Evolutionary conservation across 2,329 filamentous ascomycete species (phyloP).

Genomic region (Pezicula carpinea): DNA sequence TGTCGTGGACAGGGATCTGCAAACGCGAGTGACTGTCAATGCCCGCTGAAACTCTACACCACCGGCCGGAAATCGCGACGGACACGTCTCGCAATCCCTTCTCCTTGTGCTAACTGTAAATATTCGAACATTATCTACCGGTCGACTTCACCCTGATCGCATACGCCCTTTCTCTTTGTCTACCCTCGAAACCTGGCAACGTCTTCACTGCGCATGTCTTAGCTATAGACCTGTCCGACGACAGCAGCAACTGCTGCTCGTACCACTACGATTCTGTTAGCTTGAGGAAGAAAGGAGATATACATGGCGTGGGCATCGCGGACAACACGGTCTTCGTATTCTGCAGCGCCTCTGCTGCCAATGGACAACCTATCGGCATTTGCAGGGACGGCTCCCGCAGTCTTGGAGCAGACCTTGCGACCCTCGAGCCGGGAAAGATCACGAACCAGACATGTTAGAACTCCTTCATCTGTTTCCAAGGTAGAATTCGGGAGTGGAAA

Average conservation of each 20-base stretch:
- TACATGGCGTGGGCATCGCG: slow-evolving; percentile 27
- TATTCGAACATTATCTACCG: not conserved
- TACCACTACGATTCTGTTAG: slow-evolving; percentile 6
- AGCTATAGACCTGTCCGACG: slow-evolving; percentile 22
- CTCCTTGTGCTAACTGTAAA: not conserved
- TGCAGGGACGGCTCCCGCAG: slow-evolving; percentile 5
- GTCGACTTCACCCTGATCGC: not conserved
- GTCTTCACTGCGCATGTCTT: slow-evolving; percentile 23
- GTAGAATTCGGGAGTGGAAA: slow-evolving; percentile 10
- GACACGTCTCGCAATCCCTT: not conserved
- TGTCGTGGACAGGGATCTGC: not conserved
- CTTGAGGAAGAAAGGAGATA: slow-evolving; percentile 4
- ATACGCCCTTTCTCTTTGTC: not conserved
- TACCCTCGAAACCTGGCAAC: not conserved
- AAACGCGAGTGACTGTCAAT: not conserved
- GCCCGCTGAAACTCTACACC: not conserved
- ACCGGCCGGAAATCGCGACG: not conserved
- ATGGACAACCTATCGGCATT: slow-evolving; percentile 24
- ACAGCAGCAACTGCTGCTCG: slow-evolving; percentile 29
- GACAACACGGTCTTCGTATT: slow-evolving; percentile 24
- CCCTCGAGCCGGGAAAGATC: slow-evolving; percentile 19
- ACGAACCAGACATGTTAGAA: slow-evolving; percentile 23
- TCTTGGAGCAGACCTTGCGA: slow-evolving; percentile 21
- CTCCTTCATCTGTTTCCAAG: slow-evolving; percentile 28
- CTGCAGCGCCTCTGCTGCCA: slow-evolving; percentile 22